phyloP scores from a whole-genome alignment of 2,329 filamentous ascomycete genomes.

The Clarireedia homoeocarpa region DNA sequence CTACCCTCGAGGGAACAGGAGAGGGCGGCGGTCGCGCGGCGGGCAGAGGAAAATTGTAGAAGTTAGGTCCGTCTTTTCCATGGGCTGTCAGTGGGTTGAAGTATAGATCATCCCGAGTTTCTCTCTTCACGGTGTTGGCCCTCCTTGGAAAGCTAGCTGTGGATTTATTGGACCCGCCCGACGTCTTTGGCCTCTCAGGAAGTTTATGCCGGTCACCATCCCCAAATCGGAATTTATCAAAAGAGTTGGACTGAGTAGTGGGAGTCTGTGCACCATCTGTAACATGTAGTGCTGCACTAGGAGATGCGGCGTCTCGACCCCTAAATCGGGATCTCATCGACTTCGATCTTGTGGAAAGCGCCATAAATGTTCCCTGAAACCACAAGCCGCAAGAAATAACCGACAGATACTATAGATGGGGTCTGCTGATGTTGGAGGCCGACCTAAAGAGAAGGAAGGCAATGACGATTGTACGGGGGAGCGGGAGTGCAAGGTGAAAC shows the following conservation, averaged over 20 bases:
- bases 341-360: slow-evolving; percentile 15
- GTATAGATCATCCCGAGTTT: slow-evolving; percentile 28
- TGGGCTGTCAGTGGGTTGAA: slow-evolving; percentile 24
- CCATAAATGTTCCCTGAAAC: slow-evolving; percentile 13
- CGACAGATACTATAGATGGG: background rate
- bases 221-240: slow-evolving; percentile 17
- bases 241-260: slow-evolving; percentile 11
- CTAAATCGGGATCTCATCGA: slow-evolving; percentile 17
- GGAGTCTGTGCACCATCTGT: slow-evolving; percentile 26
- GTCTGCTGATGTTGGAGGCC: background rate
- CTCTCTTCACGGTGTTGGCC: slow-evolving; percentile 18
- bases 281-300: slow-evolving; percentile 24
- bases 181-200: slow-evolving; percentile 26
- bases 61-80: slow-evolving; percentile 20
- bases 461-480: background rate
- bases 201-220: slow-evolving; percentile 14
- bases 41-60: slow-evolving; percentile 25
- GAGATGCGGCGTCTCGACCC: slow-evolving; percentile 23
- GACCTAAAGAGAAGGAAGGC: slow-evolving; percentile 14
- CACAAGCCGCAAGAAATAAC: background rate
- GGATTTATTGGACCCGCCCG: slow-evolving; percentile 20
- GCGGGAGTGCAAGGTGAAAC: slow-evolving; percentile 16
- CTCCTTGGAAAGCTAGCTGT: slow-evolving; percentile 14
- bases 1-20: background rate
- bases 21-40: slow-evolving; percentile 20